Base-by-base conservation (phyloP, 2,329 filamentous ascomycete species). In the Thelonectria discophora region DNA sequence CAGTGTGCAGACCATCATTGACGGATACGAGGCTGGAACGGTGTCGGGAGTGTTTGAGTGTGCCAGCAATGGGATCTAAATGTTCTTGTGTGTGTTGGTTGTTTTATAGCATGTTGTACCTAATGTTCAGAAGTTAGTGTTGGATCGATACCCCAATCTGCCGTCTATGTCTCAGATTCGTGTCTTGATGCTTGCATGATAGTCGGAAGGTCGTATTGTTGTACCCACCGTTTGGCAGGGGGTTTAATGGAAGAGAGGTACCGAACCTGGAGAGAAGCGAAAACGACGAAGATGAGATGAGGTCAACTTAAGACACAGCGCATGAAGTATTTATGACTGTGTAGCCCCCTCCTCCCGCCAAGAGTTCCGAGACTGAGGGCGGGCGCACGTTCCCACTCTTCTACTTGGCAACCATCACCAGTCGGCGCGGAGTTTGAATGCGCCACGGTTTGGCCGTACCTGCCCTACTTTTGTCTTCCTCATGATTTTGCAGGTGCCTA, bases 31-130 rank as follows among this genome's bases (percentile, higher is more conserved):
- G 32, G 77, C 82, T 1, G 86, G 86, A 3, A 79, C 79, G 1
- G 90, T 96, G 24, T 85, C 89, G 1, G 86, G 87, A 1, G 86
- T 92, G 1, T 97, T 97, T 73, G 87, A 87, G 1, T 97, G 93
- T 73, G 83, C 82, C 13, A 85, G 79, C 65, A 92, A 93, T 67
- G 90, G 86, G 1, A 77, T 90, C 55, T 90, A 70, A 75, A 11
- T 24, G 30, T 24, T 3, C 12, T 40, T 17, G 17, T 47, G n/a
- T 47, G 17, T n/a, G n/a, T n/a, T n/a, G n/a, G n/a, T 17, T 43
- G 49, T 52, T 51, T 37, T 9, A 37, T 37, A 15, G 6, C 15
- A 37, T 37, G 8, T 37, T 15, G 34, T 37, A 37, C 34, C 34
- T 37, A 37, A 37, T 37, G 34, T 37, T 37, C 5, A 37, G 7